Evolutionary conservation across 305 asterid species (phyloP), one percentile per base, ranked within the genome.

Genomic region (Fraxinus sp.): DNA sequence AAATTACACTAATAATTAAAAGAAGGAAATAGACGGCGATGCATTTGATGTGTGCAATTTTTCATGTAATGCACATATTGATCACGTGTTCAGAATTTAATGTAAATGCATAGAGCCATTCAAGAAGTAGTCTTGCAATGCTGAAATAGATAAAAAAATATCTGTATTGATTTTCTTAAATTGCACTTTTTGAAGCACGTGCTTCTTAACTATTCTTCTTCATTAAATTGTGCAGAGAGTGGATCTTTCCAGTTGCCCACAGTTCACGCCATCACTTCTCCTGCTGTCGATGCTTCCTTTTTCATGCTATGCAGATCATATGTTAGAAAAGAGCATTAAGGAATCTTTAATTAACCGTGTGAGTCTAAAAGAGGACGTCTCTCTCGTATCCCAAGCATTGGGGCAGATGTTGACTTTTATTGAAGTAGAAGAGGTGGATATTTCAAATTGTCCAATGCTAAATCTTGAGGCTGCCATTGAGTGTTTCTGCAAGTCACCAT

Each of bases 201-300:
- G 71, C 74, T 39, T 83, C 76, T 77, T 83, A 46, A 85, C 83
- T 74, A 84, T 80, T 41, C 82, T 66, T 80, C 52, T 77, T 71
- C 71, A 46, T 84, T 74, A 81, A 77, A 80, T 82, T 80, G 55
- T 85, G 87, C 95, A 95, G 97, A 91, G 86, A 85, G 78, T 94
- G 89, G 99, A 95, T 83, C 88, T 94, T 80, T 92, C 98, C 16
- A 87, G 94, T 82, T 92, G 94, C 91, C 97, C 96, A 7, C 97
- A 93, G 86, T 84, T 92, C 49, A 90, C 89, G 18, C 81, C 87
- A 18, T 81, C 82, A 55, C 59, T 91, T 85, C 91, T 94, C 80
- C 90, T 94, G 82, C 87, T 89, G 52, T 88, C 93, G 76, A 35
- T 91, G 88, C 89, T 87, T 84, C 94, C 97, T 16, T 76, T 78